A percentile compares a stretch with the other conserved stretches of the same genome.
These are phyloP conservation scores for Ophiostoma ips DNA, from an alignment of 2,329 filamentous ascomycete species.

Conservation along the genomic window DNA sequence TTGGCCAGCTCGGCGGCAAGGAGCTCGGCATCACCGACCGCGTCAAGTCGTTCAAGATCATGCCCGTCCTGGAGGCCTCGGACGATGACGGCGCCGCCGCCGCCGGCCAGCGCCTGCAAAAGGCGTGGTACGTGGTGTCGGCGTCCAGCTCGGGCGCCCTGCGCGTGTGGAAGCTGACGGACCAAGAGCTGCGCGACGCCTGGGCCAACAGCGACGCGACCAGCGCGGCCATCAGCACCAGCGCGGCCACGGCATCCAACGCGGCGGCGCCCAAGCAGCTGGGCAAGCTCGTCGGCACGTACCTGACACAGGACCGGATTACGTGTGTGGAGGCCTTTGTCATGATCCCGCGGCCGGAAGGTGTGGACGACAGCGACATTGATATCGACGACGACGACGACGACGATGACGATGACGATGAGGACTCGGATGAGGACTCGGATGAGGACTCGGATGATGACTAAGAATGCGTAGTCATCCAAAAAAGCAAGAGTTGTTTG, in stretches of 20 bases:
- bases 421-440: no score
- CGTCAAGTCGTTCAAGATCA: constrained; percentile 76
- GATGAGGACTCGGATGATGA: no score
- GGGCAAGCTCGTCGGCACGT: constrained; percentile 58
- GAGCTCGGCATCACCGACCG: constrained; percentile 52
- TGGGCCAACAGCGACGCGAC: neutral
- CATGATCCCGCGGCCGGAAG: constrained; percentile 58
- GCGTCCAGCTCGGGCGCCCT: constrained; percentile 76
- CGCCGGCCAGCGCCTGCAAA: neutral
- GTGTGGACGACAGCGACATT: constrained; percentile 38
- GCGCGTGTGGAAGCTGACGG: constrained; percentile 56
- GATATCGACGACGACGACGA: constrained; percentile 26
- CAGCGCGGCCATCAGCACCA: constrained; percentile 5
- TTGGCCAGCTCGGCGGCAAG: constrained; percentile 69
- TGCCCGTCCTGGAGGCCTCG: constrained; percentile 27
- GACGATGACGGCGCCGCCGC: neutral
- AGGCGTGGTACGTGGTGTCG: constrained; percentile 46
- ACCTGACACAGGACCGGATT: constrained; percentile 77
- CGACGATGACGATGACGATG: constrained; percentile 10
- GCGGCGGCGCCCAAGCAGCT: constrained; percentile 24
- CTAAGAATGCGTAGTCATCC: neutral
- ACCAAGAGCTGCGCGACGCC: constrained; percentile 24
- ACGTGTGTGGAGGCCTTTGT: constrained; percentile 79
- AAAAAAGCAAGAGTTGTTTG: neutral
- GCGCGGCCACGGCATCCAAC: constrained; percentile 17